Evolutionary conservation across 257 asterid species (phyloP), one percentile per base, ranked within the genome.

Genomic region (Solanum bulbocastanum): DNA sequence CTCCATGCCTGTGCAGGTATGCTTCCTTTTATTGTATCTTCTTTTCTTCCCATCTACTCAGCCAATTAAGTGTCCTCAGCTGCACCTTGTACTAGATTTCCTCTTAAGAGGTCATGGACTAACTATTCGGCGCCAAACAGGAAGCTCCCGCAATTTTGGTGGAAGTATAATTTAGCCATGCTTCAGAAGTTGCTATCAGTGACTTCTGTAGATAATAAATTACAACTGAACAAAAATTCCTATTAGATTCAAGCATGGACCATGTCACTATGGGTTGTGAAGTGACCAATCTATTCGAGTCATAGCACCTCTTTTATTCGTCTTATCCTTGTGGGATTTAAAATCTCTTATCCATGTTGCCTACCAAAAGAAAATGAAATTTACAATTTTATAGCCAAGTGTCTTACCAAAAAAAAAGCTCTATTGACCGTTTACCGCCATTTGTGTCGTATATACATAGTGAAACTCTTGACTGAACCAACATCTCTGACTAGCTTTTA

Each of bases 1-100:
- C 74, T 97, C 99, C 32, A 91, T 91, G 68, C 99, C 99, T 78
- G 99, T 97, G 81, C 99, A 96, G 98, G 99, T 96, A 88, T 82
- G 74, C 30, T 81, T 72, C 86, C 60, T 32, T 30, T 84, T 62
- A 52, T 56, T 49, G 81, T 56, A 35, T 76, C 52, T 71, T 35
- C 40, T 66, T 91, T 83, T 49, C 56, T 32, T 87, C 82, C 49
- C 27, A 33, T 60, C 15, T 33, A 27, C 86, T 87, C 76, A 0
- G 86, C 27, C 42, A 79, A 79, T 42, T 25, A 79, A 42, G 13
- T 8, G 84, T 79, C 16, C 23, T 79, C 65, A n/a, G 65, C 84
- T 27, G 66, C 65, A 79, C 52, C 22, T 42, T 44, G 84, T 25
- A 44, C 84, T 79, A 14, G 35, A 79, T 44, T 78, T 79, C 10